Conservation (phyloP, 768 basidiomycete genomes). For the Phlebiopsis gigantea region DNA sequence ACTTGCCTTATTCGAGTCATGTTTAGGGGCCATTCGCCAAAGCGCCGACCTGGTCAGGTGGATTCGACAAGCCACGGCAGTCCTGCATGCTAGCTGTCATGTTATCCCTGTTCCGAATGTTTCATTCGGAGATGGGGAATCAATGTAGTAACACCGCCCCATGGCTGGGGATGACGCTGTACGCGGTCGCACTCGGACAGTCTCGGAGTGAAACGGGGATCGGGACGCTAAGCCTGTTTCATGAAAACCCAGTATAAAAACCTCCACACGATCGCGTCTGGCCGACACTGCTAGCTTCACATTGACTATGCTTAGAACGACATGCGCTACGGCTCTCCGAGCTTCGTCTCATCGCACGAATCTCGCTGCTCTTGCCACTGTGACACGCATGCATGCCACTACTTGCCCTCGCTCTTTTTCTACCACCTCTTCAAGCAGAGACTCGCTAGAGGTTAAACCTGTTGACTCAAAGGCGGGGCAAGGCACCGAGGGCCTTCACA, state of each 20-base stretch:
- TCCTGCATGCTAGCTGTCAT: too few species aligned
- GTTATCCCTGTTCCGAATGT: neutral
- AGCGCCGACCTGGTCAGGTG: too few species aligned
- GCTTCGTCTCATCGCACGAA: neutral
- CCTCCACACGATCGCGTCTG: neutral
- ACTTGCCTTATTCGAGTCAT: neutral
- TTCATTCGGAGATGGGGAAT: neutral
- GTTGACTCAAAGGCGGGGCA: conserved; percentile 18
- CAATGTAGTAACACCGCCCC: neutral
- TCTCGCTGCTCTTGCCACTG: neutral
- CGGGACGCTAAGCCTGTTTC: neutral
- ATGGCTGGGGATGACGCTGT: neutral
- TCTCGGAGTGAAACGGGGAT: conserved; percentile 9
- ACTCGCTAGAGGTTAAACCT: conserved; percentile 9
- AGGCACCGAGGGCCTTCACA: conserved; percentile 32
- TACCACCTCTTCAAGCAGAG: neutral
- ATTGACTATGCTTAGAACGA: conserved; percentile 5
- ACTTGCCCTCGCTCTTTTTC: conserved; percentile 13
- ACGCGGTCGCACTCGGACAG: conserved; percentile 10
- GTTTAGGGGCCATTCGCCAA: neutral
- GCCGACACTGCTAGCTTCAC: neutral
- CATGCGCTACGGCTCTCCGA: neutral
- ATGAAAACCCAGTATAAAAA: conserved; percentile 1
- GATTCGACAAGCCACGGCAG: too few species aligned
- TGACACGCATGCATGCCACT: neutral